phyloP scores from a whole-genome alignment of 2,329 filamentous ascomycete species.

The Madurella mycetomatis region DNA sequence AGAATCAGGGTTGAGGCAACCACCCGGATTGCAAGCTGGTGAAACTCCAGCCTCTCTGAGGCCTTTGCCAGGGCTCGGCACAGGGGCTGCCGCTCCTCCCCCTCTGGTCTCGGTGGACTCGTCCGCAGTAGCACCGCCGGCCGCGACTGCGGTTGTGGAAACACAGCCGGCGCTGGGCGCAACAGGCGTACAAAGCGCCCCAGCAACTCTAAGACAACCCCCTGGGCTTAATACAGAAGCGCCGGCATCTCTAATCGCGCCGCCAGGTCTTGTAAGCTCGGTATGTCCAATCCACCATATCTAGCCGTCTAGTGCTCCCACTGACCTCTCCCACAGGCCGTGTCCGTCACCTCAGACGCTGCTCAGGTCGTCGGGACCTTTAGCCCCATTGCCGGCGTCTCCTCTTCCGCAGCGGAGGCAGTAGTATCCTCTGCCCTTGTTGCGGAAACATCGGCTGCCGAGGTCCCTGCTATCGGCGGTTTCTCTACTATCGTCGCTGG shows the following conservation, averaged over 20 bases:
- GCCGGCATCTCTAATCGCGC: background rate
- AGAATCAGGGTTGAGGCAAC: constrained; percentile 15
- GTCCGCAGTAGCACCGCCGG: background rate
- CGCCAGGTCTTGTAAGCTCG: constrained; percentile 8
- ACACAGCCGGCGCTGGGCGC: constrained; percentile 1
- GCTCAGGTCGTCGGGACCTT: background rate
- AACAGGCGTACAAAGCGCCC: background rate
- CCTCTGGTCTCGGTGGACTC: background rate
- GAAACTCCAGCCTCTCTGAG: constrained; percentile 11
- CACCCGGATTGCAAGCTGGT: constrained; percentile 17
- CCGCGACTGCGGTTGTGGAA: background rate
- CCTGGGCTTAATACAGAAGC: constrained; percentile 7
- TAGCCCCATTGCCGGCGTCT: background rate
- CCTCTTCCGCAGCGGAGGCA: background rate
- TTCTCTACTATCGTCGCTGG: constrained; percentile 1
- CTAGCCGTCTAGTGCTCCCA: background rate
- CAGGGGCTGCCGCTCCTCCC: constrained; percentile 4
- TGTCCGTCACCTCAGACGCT: background rate
- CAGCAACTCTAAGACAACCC: constrained; percentile 2
- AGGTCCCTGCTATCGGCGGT: background rate
- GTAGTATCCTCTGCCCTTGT: background rate
- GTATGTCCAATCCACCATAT: constrained; percentile 4
- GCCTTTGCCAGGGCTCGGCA: constrained; percentile 20
- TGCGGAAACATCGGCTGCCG: background rate
- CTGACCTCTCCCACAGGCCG: background rate